phyloP scores from a whole-genome alignment of 495 filamentous ascomycete genomes.

The Xylaria palmicola region DNA sequence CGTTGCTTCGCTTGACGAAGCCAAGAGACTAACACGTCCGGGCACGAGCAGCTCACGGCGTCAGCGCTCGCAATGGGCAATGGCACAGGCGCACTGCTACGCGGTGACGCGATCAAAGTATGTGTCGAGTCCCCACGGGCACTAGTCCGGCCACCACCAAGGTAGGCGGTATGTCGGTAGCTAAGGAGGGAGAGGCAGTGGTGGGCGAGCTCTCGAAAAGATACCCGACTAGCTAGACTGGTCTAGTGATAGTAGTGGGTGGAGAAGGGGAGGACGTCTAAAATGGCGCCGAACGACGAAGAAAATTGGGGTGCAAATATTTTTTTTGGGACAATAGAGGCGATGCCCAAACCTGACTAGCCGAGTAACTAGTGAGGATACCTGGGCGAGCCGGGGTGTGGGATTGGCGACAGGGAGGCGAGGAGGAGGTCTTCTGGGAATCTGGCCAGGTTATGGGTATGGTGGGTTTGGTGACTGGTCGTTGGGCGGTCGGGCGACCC shows the following conservation, averaged over 20 bases:
- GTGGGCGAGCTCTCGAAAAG: constrained; percentile 9
- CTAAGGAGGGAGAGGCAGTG: too few relatives aligned
- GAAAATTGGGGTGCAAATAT: constrained; percentile 10
- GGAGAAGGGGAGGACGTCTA: constrained; percentile 13
- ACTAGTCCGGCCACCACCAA: constrained; percentile 2
- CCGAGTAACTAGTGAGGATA: constrained; percentile 15
- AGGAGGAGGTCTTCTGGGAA: constrained; percentile 3
- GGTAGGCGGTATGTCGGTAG: too few relatives aligned
- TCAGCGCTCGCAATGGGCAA: not conserved
- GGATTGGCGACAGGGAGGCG: constrained; percentile 20
- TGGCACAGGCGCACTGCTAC: not conserved
- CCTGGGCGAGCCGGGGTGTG: constrained; percentile 7
- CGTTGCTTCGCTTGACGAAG: not conserved
- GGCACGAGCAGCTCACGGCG: not conserved
- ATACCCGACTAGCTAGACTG: constrained; percentile 16
- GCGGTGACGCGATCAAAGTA: constrained; percentile 13
- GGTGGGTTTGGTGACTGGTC: too few relatives aligned
- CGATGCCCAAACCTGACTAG: constrained; percentile 16
- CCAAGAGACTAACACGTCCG: not conserved
- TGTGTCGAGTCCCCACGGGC: constrained; percentile 1
- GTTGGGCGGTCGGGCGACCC: constrained; percentile 7
- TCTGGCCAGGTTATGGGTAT: constrained; percentile 18
- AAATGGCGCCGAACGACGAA: constrained; percentile 18
- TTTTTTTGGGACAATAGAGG: constrained; percentile 8
- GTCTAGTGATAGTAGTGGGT: constrained; percentile 13